Conservation (phyloP, 495 filamentous ascomycete species). For the Choiromyces venosus region DNA sequence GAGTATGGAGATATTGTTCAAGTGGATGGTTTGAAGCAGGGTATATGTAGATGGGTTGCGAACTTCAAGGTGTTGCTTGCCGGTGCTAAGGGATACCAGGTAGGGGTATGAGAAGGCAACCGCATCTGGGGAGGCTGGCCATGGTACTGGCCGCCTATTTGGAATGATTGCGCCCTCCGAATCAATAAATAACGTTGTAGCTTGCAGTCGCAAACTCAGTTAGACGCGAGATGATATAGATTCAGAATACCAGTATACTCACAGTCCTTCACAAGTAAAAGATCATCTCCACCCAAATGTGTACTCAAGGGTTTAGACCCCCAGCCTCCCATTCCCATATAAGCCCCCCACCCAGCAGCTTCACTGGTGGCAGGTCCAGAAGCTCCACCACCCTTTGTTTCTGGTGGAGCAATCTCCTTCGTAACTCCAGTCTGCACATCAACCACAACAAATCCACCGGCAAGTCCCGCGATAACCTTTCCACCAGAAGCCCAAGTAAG, state of each 20-base stretch:
- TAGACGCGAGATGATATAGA: neutral
- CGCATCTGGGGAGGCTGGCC: conserved; percentile 78
- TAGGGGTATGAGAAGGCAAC: conserved; percentile 97
- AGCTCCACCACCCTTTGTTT: conserved; percentile 62
- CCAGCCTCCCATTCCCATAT: conserved; percentile 87
- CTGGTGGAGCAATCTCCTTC: conserved; percentile 72
- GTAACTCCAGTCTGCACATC: conserved; percentile 67
- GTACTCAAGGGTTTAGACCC: conserved; percentile 85
- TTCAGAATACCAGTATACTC: conserved; percentile 13
- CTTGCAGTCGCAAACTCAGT: conserved; percentile 9
- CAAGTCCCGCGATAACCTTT: conserved; percentile 78
- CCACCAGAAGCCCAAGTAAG: conserved; percentile 85
- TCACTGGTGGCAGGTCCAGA: conserved; percentile 62
- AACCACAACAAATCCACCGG: conserved; percentile 79
- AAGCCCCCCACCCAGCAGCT: conserved; percentile 59
- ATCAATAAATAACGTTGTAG: conserved; percentile 84
- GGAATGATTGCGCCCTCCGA: conserved; percentile 66
- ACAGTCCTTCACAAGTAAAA: conserved; percentile 89
- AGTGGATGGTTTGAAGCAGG: conserved; percentile 72
- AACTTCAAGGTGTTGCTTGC: conserved; percentile 82
- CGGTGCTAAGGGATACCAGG: conserved; percentile 74
- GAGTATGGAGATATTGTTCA: conserved; percentile 72
- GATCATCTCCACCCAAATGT: conserved; percentile 70
- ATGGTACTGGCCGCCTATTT: conserved; percentile 82
- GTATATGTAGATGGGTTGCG: conserved; percentile 87